Evolutionary conservation across 257 asterid species (phyloP).

Genomic region (Nicotiana obtusifolia): DNA sequence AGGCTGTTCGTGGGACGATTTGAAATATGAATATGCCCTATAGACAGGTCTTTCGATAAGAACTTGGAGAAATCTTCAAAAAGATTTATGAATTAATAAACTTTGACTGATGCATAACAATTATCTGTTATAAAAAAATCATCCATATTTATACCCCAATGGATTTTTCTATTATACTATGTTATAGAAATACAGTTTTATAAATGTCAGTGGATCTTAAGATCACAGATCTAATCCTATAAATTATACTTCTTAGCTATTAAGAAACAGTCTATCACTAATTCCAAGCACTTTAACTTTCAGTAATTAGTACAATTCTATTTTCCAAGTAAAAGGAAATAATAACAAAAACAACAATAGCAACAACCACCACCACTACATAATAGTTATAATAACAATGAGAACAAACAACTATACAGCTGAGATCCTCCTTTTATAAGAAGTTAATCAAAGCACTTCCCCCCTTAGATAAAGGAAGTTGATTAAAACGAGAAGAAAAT

Average conservation of each 20-base stretch:
- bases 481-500: not conserved
- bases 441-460: not conserved
- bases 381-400: not conserved
- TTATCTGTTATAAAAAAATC: not conserved
- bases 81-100: not conserved
- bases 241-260: not conserved
- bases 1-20: not conserved
- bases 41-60: not conserved
- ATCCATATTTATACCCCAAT: not conserved
- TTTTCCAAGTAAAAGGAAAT: not conserved
- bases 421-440: not conserved
- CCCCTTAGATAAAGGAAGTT: not conserved
- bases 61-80: not conserved
- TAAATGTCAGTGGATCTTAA: not conserved
- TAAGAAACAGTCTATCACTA: not conserved
- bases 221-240: not conserved
- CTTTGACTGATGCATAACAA: not conserved
- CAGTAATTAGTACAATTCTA: not conserved
- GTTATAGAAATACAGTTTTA: not conserved
- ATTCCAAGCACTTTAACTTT: not conserved
- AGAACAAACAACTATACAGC: not conserved
- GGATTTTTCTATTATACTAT: not conserved
- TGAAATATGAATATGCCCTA: not conserved
- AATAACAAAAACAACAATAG: not conserved
- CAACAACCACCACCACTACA: not conserved